Evolutionary conservation across 768 basidiomycete species (phyloP).

Genomic region (Leccinum imitatum): DNA sequence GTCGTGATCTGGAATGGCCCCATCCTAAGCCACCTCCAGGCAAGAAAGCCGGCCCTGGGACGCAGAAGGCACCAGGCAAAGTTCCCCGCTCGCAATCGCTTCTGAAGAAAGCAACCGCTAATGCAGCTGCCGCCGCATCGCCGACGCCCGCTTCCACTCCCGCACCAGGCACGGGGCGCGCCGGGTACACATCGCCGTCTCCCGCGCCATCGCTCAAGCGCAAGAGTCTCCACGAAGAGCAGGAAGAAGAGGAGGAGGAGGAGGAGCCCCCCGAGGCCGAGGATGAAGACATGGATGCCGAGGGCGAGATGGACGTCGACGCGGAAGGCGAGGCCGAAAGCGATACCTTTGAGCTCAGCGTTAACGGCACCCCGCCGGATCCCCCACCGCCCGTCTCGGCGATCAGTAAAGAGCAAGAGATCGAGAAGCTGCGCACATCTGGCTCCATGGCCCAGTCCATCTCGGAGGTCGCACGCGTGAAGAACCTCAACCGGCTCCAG

Average conservation of each 20-base stretch:
- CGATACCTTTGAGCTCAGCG: constrained; percentile 67
- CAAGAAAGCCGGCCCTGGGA: constrained; percentile 49
- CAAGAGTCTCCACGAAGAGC: constrained; percentile 62
- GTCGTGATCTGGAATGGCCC: constrained; percentile 92
- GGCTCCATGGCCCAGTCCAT: constrained; percentile 99
- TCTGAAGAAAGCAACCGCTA: constrained; percentile 67
- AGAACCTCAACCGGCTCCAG: constrained; percentile 95
- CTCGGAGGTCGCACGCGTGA: constrained; percentile 96
- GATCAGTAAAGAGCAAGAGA: constrained; percentile 98
- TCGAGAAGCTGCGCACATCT: constrained; percentile 95
- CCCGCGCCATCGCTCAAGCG: constrained; percentile 65
- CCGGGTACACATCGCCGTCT: constrained; percentile 51
- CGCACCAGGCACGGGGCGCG: constrained; percentile 32
- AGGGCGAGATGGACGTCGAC: constrained; percentile 54
- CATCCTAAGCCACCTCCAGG: constrained; percentile 71
- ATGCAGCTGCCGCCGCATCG: constrained; percentile 66
- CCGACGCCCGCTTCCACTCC: constrained; percentile 53
- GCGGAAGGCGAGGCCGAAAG: constrained; percentile 46
- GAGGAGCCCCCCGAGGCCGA: constrained; percentile 44
- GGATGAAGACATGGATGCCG: constrained; percentile 44
- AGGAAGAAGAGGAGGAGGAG: constrained; percentile 60
- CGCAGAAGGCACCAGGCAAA: constrained; percentile 61
- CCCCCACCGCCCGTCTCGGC: constrained; percentile 52
- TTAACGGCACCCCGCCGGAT: constrained; percentile 46
- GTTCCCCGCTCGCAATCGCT: constrained; percentile 57